Evolutionary conservation across 2,329 filamentous ascomycete species (phyloP).

Genomic region (Nectriaceae sp.): DNA sequence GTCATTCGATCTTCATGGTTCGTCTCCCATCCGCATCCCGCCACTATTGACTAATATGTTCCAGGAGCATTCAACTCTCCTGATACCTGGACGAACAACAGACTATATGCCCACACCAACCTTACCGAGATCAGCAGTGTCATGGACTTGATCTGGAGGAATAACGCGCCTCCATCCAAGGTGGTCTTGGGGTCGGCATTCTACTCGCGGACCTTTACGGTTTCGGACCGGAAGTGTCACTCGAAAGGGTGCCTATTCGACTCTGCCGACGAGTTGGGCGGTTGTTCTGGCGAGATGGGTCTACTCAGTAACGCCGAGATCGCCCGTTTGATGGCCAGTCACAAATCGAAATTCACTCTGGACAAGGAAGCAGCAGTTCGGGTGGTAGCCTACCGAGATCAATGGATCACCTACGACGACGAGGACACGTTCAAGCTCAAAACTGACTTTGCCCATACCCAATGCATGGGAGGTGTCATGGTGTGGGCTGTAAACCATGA

Average conservation of each 20-base stretch:
- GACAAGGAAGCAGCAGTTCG: slow-evolving; percentile 6
- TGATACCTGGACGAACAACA: not conserved
- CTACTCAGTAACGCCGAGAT: not conserved
- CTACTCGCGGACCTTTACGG: slow-evolving; percentile 5
- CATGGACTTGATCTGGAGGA: slow-evolving; percentile 11
- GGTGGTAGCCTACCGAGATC: not conserved
- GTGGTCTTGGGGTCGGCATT: slow-evolving; percentile 15
- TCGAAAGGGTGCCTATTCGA: slow-evolving; percentile 1
- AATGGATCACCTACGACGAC: slow-evolving; percentile 10
- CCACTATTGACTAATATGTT: not conserved
- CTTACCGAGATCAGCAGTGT: slow-evolving; percentile 8
- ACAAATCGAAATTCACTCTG: not conserved
- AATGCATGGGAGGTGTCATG: slow-evolving; percentile 13
- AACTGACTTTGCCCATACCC: slow-evolving; percentile 2
- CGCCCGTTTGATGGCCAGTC: not conserved
- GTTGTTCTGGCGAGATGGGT: not conserved
- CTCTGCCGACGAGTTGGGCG: not conserved
- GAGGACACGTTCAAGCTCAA: slow-evolving; percentile 8
- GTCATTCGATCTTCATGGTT: slow-evolving; percentile 15
- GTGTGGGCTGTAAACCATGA: slow-evolving; percentile 15
- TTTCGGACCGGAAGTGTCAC: not conserved
- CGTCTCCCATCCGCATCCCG: not conserved
- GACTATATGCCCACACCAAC: slow-evolving; percentile 16
- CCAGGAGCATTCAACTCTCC: not conserved
- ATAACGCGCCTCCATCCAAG: not conserved